Conservation (phyloP, 176 grass and related monocot genomes). For the Aegilops tauschii region DNA sequence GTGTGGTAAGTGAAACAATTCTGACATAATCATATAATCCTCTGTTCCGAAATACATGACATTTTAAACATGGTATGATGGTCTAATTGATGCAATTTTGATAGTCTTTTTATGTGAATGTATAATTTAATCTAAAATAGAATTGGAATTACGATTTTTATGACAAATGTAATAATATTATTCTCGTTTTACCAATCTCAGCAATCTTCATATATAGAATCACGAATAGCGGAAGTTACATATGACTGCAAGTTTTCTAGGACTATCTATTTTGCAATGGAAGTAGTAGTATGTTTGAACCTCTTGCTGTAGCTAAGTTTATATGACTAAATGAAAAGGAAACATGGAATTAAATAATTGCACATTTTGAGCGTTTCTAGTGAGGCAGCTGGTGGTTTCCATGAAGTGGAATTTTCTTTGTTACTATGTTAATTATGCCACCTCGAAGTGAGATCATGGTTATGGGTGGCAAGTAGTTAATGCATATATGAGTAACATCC, state of each 20-base stretch:
- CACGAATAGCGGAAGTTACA: not conserved
- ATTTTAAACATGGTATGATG: not conserved
- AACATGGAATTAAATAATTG: not conserved
- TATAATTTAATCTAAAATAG: not conserved
- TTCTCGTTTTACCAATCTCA: not conserved
- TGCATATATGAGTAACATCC: not conserved
- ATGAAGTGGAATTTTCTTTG: not conserved
- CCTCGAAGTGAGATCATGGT: not conserved
- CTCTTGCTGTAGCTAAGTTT: not conserved
- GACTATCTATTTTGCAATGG: not conserved
- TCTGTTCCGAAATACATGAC: not conserved
- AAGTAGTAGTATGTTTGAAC: not conserved
- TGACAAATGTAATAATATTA: not conserved
- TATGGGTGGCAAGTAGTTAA: not conserved
- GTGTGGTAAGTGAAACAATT: slow-evolving; percentile 68
- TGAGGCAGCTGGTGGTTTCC: not conserved
- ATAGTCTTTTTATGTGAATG: not conserved
- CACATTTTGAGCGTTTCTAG: not conserved
- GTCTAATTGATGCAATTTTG: not conserved
- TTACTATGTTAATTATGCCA: not conserved
- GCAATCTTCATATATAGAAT: not conserved
- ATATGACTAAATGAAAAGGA: not conserved
- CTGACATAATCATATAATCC: not conserved
- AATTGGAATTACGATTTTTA: not conserved
- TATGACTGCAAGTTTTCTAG: not conserved